Conservation (phyloP, 768 basidiomycete genomes). For the Mycena polygramma region DNA sequence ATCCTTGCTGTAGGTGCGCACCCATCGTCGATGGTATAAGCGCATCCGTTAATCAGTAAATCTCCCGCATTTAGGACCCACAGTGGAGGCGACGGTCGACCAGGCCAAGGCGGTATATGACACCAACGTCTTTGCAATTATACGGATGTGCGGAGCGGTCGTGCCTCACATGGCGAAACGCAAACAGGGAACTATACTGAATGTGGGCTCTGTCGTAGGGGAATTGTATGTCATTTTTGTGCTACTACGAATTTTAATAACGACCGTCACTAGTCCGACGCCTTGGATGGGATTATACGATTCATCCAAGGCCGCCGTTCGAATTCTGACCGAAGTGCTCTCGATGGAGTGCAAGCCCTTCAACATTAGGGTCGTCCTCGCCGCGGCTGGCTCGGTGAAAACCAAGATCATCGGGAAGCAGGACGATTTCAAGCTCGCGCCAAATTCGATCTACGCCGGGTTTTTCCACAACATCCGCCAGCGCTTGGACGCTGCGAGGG, state of each 20-base stretch:
- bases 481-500: background rate
- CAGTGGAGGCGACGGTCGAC: background rate
- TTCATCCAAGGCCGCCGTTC: conserved; percentile 70
- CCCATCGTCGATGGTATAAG: too few species aligned
- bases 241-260: too few species aligned
- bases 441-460: background rate
- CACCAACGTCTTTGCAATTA: conserved; percentile 9
- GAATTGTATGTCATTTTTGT: background rate
- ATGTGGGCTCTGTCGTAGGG: background rate
- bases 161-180: conserved; percentile 23
- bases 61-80: too few species aligned
- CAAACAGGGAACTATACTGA: conserved; percentile 6
- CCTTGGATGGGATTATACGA: conserved; percentile 53
- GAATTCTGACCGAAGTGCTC: conserved; percentile 54
- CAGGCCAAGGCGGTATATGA: conserved; percentile 3
- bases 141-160: conserved; percentile 1
- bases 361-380: conserved; percentile 77
- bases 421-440: background rate
- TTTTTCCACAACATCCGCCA: conserved; percentile 12
- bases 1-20: too few species aligned
- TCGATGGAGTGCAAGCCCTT: conserved; percentile 82
- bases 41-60: too few species aligned
- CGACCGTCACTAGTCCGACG: background rate
- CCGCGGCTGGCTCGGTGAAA: conserved; percentile 73
- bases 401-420: conserved; percentile 67